phyloP scores from a whole-genome alignment of 148 eudicot species.

The Chenopodium berlandieri region DNA sequence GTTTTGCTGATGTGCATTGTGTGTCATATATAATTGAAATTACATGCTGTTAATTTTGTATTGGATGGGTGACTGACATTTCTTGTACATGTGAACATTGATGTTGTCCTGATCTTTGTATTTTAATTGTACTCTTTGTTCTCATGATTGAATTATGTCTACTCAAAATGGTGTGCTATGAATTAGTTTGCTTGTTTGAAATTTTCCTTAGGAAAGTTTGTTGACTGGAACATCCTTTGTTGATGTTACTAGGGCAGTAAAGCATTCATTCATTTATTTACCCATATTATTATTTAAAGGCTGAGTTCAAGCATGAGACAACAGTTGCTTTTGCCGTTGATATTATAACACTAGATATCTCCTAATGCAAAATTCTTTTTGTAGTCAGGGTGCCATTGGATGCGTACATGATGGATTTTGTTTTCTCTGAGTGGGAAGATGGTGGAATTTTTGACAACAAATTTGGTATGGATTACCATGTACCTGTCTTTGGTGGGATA shows the following conservation, averaged over 20 bases:
- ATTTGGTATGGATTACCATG: conserved; percentile 85
- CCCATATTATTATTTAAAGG: background rate
- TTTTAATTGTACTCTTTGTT: background rate
- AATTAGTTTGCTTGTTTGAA: background rate
- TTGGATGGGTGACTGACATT: background rate
- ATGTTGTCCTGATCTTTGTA: background rate
- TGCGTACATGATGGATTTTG: conserved; percentile 98
- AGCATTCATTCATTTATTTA: background rate
- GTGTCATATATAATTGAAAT: background rate
- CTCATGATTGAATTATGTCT: background rate
- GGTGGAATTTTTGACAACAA: conserved; percentile 93
- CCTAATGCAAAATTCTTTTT: conserved; percentile 25
- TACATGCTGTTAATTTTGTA: background rate
- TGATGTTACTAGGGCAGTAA: background rate
- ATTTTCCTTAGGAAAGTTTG: background rate
- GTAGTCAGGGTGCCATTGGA: conserved; percentile 97
- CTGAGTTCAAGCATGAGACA: background rate
- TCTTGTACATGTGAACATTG: background rate
- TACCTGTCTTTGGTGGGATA: conserved; percentile 90
- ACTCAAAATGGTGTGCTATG: conserved; percentile 3
- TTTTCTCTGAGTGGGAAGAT: conserved; percentile 85
- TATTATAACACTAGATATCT: background rate
- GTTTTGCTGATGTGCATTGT: background rate
- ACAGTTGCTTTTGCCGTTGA: background rate
- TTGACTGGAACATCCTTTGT: background rate